Percentiles rank a stretch among this genome's conserved stretches.
Evolutionary conservation across 768 basidiomycete genomes (phyloP).

Genomic region (Boletus vinaceobasis): DNA sequence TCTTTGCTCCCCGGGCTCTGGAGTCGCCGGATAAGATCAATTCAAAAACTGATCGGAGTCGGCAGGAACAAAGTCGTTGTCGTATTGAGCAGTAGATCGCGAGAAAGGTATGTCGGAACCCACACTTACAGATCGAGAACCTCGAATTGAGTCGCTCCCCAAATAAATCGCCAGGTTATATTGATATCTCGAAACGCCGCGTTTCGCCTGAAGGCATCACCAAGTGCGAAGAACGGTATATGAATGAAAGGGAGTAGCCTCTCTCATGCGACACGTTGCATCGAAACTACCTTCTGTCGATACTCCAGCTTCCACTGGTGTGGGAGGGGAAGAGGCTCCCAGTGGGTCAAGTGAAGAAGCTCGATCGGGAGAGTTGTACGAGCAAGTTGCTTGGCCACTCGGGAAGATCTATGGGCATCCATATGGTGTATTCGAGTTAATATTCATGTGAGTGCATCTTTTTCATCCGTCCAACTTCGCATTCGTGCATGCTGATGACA

Average conservation of each 20-base stretch:
- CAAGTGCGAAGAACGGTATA: conserved; percentile 98
- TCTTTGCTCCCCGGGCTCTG: conserved; percentile 97
- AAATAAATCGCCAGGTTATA: conserved; percentile 67
- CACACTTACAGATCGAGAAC: neutral
- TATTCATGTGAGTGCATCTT: conserved; percentile 71
- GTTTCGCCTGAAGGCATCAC: conserved; percentile 97
- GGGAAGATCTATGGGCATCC: conserved; percentile 91
- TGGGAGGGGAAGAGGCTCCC: conserved; percentile 17
- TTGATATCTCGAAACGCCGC: conserved; percentile 96
- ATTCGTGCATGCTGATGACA: conserved; percentile 31
- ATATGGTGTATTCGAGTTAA: conserved; percentile 96
- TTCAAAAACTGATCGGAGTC: conserved; percentile 96
- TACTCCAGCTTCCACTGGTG: conserved; percentile 25
- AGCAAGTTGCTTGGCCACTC: conserved; percentile 90
- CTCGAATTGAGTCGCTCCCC: neutral
- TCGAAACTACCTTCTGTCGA: conserved; percentile 63
- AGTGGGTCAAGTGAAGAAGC: conserved; percentile 64
- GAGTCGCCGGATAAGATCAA: conserved; percentile 90
- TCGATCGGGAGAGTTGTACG: conserved; percentile 82
- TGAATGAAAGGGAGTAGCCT: conserved; percentile 95
- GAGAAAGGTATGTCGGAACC: conserved; percentile 74
- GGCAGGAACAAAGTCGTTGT: conserved; percentile 99
- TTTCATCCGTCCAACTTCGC: neutral
- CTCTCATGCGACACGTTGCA: conserved; percentile 88
- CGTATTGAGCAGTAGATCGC: conserved; percentile 93